Percentiles rank a stretch among this genome's conserved stretches.
phyloP scores from a whole-genome alignment of 306 rosid genomes.

The Acacia confusa region DNA sequence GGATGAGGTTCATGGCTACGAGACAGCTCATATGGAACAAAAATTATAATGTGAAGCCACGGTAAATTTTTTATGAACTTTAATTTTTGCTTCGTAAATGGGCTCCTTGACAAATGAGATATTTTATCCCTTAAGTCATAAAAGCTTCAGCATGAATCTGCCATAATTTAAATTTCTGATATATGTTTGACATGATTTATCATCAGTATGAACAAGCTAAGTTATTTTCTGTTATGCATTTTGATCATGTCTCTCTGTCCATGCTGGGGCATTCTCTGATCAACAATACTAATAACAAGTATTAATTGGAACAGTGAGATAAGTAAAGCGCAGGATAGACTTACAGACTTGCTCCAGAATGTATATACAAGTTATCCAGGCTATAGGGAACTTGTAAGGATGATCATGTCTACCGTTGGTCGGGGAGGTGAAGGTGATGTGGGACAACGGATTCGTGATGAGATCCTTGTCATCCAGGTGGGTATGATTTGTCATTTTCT shows the following conservation, averaged over 20 bases:
- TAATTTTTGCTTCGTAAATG: constrained; percentile 21
- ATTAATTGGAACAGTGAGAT: constrained; percentile 73
- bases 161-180: constrained; percentile 17
- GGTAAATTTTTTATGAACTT: constrained; percentile 51
- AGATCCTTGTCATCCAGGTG: constrained; percentile 94
- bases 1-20: constrained; percentile 99
- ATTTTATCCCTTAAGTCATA: neutral
- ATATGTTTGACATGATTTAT: constrained; percentile 20
- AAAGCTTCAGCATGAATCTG: constrained; percentile 19
- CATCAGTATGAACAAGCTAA: constrained; percentile 1
- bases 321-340: constrained; percentile 94
- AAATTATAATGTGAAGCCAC: constrained; percentile 98
- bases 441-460: constrained; percentile 98
- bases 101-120: constrained; percentile 16
- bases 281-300: constrained; percentile 13
- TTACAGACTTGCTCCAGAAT: constrained; percentile 82
- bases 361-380: constrained; percentile 71
- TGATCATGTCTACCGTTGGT: constrained; percentile 96
- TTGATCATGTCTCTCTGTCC: constrained; percentile 10
- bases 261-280: constrained; percentile 28
- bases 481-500: constrained; percentile 25
- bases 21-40: constrained; percentile 99
- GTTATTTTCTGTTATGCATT: constrained; percentile 22
- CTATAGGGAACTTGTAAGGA: constrained; percentile 72
- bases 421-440: constrained; percentile 99